These are phyloP conservation scores for Hepatocystis sp. DNA, from an alignment of 169 alveolate species.

Conservation along the genomic window DNA sequence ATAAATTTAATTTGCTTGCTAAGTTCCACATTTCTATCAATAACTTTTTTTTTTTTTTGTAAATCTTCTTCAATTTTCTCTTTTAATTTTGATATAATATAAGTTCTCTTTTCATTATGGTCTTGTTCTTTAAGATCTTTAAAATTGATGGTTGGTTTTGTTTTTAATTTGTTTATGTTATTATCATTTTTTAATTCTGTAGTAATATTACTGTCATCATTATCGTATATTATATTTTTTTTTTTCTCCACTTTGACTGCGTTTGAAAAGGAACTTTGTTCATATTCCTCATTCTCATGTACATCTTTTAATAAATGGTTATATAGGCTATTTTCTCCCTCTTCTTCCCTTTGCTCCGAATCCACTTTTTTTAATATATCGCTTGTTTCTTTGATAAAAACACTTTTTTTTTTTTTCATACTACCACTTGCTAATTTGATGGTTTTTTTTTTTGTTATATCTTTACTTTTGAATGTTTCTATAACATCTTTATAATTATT, in stretches of 20 bases:
- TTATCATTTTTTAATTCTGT: not conserved
- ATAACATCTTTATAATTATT: not conserved
- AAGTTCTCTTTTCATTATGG: slow-evolving; percentile 60
- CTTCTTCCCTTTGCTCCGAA: not conserved
- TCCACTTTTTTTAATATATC: not conserved
- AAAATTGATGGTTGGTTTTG: not conserved
- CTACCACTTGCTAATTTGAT: not conserved
- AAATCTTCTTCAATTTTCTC: slow-evolving; percentile 73
- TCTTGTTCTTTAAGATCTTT: slow-evolving; percentile 28
- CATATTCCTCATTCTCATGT: not conserved
- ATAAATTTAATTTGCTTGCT: slow-evolving; percentile 68
- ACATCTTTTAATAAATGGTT: not conserved
- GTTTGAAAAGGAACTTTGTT: no score
- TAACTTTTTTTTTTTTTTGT: slow-evolving; percentile 58
- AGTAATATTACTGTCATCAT: not conserved
- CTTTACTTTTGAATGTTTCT: not conserved
- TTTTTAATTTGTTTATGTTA: not conserved
- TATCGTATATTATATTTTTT: not conserved
- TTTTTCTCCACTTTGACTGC: not conserved
- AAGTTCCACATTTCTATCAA: slow-evolving; percentile 65
- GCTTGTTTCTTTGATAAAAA: not conserved
- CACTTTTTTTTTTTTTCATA: not conserved
- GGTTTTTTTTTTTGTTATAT: not conserved
- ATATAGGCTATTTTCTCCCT: not conserved
- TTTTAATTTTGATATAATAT: slow-evolving; percentile 59